Evolutionary conservation across 306 rosid genomes (phyloP), one percentile per base, ranked within the genome.

Genomic region (Pyrus communis): DNA sequence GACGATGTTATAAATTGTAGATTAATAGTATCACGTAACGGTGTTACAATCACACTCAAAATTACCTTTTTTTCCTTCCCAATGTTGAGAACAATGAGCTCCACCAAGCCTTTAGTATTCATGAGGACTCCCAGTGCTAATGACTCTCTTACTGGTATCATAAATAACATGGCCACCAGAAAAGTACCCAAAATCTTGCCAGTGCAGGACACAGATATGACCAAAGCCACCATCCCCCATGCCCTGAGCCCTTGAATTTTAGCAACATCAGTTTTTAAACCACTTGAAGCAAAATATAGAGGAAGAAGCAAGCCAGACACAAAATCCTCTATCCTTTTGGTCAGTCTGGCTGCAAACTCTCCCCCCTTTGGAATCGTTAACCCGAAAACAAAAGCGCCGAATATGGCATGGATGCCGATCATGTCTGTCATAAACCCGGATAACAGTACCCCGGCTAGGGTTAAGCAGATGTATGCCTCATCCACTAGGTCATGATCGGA

Each of bases 181-280:
- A 94, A 91, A 1, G 96, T 91, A 4, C 97, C 98, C 23, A 90
- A 17, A 58, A 90, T 90, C 84, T 94, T 94, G 7, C 98, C 97
- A 0, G 89, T 86, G 38, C 93, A 91, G 3, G 98, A 91, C 0
- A 90, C 70, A 11, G 69, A 43, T 9, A 62, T 74, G n/a, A 74
- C 31, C 61, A 74, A 28, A 5, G 31, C 78, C 78, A 74, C 4
- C 13, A 74, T n/a, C 38, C 78, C 70, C 78, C 78, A 74, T 42
- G 78, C 59, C 27, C n/a, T 28, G 7, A 45, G 4, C 31, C 78
- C 70, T 15, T 18, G 19, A 5, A 74, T 74, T 28, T 43, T 74
- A 1, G 70, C 38, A 27, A 74, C n/a, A 9, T 62, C 61, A 3
- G 78, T 74, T 60, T 43, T 74, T 28, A 74, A 46, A 13, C 78